These are phyloP conservation scores for Metschnikowia koreensis DNA, from an alignment of 805 yeast species.

Conservation along the genomic window DNA sequence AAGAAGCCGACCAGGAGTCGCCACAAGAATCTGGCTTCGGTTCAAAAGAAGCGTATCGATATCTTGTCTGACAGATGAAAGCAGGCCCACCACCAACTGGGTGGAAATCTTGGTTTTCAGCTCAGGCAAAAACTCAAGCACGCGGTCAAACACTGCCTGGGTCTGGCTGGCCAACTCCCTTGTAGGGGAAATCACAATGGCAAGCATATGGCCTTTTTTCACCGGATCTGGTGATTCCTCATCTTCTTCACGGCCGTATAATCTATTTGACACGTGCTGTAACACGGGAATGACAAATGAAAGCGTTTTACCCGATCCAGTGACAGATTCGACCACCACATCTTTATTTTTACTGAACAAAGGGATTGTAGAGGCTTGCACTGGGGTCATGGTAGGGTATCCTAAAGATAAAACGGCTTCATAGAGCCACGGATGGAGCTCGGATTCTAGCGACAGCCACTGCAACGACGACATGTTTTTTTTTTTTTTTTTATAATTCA, in stretches of 20 bases:
- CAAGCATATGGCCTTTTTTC: constrained; percentile 66
- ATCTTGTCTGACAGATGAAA: constrained; percentile 68
- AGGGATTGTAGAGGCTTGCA: constrained; percentile 93
- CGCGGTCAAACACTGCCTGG: constrained; percentile 56
- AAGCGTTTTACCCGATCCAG: constrained; percentile 98
- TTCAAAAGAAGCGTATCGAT: constrained; percentile 50
- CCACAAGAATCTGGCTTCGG: constrained; percentile 75
- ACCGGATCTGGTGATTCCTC: constrained; percentile 28
- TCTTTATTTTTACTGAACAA: constrained; percentile 80
- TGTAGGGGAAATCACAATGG: constrained; percentile 72
- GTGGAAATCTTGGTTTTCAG: constrained; percentile 44
- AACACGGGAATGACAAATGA: constrained; percentile 82
- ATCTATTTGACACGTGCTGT: constrained; percentile 52
- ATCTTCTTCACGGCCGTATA: constrained; percentile 20
- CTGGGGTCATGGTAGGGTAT: constrained; percentile 86
- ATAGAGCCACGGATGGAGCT: constrained; percentile 65
- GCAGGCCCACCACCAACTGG: constrained; percentile 65
- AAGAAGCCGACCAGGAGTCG: constrained; percentile 86
- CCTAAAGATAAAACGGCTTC: constrained; percentile 77
- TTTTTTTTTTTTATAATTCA: no score
- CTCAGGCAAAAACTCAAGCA: constrained; percentile 59
- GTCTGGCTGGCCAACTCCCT: constrained; percentile 72
- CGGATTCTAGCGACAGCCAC: constrained; percentile 58
- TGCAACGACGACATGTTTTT: constrained; percentile 37
- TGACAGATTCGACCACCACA: constrained; percentile 94